Base-by-base conservation (phyloP, 371 early-diverging fungal genomes). In the Rhizopus stolonifer region DNA sequence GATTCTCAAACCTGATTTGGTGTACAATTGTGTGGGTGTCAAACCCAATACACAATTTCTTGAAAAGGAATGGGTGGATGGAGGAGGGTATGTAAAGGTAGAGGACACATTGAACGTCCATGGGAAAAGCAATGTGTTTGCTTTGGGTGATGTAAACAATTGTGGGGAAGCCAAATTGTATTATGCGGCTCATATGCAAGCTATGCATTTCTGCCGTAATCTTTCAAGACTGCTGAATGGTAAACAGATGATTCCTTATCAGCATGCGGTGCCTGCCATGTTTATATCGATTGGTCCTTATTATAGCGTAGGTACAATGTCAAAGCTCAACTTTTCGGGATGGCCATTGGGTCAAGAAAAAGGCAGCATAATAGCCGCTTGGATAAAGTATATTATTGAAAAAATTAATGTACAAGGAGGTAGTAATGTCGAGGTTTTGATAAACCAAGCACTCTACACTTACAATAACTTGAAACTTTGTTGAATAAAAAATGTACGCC, bases 101-200 rank as follows among this genome's bases (percentile, higher is more conserved):
- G 58, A 76, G 29, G 42, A 53, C 1, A 60, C 22, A 17, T 57
- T 74, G 13, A 56, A 47, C n/a, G 63, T 76, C 10, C n/a, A 39
- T 7, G 51, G 39, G 3, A 38, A 47, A 1, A 19, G 21, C 2
- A 54, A 68, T 24, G 50, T 76, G 0, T 76, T 61, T 60, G 68
- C 72, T 4, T 26, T 72, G 19, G 72, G 72, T 4, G 77, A 72
- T 56, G 55, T 61, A 3, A 66, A 58, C 31, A 51, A 57, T 31
- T 3, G 61, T 4, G 44, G 58, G 0, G 72, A 76, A n/a, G 64
- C 68, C n/a, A 76, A 76, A 32, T 52, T 72, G 48, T 76, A 59
- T 44, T 76, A 66, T 40, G 72, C 67, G 7, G 70, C 76, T 0
- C 72, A 72, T 36, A 70, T 71, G 66, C 72, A 76, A 53, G 72